Evolutionary conservation across 768 basidiomycete species (phyloP).

Genomic region (Favolaschia claudopus): DNA sequence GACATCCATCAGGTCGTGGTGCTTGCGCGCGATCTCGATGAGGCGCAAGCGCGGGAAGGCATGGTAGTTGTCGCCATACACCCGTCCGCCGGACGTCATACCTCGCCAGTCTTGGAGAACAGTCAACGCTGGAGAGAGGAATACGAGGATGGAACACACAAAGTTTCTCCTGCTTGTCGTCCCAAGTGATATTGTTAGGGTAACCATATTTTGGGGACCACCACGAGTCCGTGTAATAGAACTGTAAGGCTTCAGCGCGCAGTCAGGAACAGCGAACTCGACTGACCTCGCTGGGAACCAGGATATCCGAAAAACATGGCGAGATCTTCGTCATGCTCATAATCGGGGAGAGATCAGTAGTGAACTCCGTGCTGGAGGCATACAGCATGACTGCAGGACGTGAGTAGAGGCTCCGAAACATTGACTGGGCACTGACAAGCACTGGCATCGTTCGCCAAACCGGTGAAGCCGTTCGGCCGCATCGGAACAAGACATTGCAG

Average conservation of each 20-base stretch:
- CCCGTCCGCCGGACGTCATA: slow-evolving; percentile 18
- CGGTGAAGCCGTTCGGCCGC: slow-evolving; percentile 18
- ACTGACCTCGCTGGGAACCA: slow-evolving; percentile 27
- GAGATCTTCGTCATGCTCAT: slow-evolving; percentile 27
- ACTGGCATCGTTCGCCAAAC: slow-evolving; percentile 23
- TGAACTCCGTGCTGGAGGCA: slow-evolving; percentile 25
- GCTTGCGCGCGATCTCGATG: slow-evolving; percentile 20
- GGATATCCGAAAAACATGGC: slow-evolving; percentile 29
- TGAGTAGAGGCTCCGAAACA: background rate
- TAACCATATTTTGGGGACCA: slow-evolving; percentile 19
- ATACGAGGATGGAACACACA: background rate
- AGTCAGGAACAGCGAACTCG: background rate
- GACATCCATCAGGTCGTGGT: slow-evolving; percentile 20
- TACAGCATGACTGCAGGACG: slow-evolving; percentile 19
- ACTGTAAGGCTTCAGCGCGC: background rate
- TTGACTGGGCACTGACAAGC: slow-evolving; percentile 11
- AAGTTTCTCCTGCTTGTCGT: slow-evolving; percentile 12
- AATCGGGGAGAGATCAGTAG: slow-evolving; percentile 26
- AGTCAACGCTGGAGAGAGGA: background rate
- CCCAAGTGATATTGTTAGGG: slow-evolving; percentile 21
- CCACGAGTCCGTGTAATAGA: slow-evolving; percentile 21
- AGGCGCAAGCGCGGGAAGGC: slow-evolving; percentile 21
- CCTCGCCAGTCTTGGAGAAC: slow-evolving; percentile 14
- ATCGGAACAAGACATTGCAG: slow-evolving; percentile 22
- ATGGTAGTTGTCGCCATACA: slow-evolving; percentile 19